Evolutionary conservation across 164 flowering plant genomes (phyloP), one percentile per base, ranked within the genome.

Genomic region (Protea cynaroides): DNA sequence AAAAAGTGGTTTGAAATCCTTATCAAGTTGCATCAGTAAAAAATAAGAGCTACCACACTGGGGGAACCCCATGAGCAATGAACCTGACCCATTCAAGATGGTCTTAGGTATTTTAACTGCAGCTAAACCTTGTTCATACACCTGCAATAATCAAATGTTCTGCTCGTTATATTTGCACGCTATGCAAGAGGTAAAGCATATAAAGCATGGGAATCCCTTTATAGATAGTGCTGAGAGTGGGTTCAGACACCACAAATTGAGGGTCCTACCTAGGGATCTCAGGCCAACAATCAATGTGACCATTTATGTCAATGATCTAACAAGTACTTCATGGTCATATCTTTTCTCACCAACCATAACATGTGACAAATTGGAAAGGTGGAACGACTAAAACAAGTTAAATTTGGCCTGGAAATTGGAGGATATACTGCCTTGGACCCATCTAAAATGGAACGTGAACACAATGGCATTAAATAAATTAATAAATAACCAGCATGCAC

Each of bases 1-100:
- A 68, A 90, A 87, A 59, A 84, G 74, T 22, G 97, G 92, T 65
- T 81, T 92, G 56, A 90, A 88, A 69, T 87, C 89, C 73, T 83
- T 84, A 67, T 95, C 97, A 59, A 92, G 89, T 72, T 88, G 90
- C 89, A 92, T 78, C 61, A 90, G 75, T 77, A 95, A 78, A 79
- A 79, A 90, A 74, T 88, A 90, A 24, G 94, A 92, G 72, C 79
- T 76, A 56, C 89, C 97, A 76, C 86, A 82, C 22, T 90, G 88
- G 21, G 99, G 97, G 68, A 95, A 92, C 56, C 96, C 97, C 94
- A 92, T 79, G 5, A 92, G 65, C 78, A 92, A 74, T 74, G 78
- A 69, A 67, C 73, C 71, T 59, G 88, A 75, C 25, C 84, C 87
- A 83, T 63, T 78, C 59, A 76, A 65, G 59, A 92, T 72, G 75